Conservation (phyloP, 305 asterid species). For the Fraxinus nigra region DNA sequence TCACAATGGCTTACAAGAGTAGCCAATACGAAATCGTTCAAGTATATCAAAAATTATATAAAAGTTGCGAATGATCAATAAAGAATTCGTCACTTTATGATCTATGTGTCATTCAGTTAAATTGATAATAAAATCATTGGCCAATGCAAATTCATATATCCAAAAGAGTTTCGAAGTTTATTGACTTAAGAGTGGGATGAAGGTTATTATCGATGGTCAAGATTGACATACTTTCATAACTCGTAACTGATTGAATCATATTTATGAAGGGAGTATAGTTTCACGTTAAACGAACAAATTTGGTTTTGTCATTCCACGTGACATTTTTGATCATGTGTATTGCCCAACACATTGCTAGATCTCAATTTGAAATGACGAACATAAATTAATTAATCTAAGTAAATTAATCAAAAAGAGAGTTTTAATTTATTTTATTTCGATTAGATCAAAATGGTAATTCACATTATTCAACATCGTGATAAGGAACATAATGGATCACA, state of each 20-base stretch:
- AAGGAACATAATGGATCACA: too few species aligned
- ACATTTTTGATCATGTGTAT: too few species aligned
- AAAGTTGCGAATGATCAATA: too few species aligned
- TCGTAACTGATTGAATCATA: too few species aligned
- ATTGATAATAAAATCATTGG: too few species aligned
- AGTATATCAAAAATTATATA: neutral
- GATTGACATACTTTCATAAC: too few species aligned
- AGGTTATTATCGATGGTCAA: neutral
- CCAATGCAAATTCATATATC: neutral
- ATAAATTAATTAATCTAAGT: too few species aligned
- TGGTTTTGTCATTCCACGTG: neutral
- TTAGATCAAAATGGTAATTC: neutral
- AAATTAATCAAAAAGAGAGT: neutral
- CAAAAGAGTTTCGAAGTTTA: neutral
- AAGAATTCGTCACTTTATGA: too few species aligned
- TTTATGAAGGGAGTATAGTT: too few species aligned
- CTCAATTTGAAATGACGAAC: too few species aligned
- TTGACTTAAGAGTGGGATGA: too few species aligned
- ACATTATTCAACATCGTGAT: neutral
- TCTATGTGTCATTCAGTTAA: neutral
- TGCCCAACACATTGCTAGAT: neutral
- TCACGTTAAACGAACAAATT: neutral
- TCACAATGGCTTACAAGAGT: neutral
- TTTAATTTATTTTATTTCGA: too few species aligned
- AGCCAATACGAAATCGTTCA: neutral